These are phyloP conservation scores for Melanogaster broomeanus DNA, from an alignment of 768 basidiomycete genomes.

Conservation along the genomic window DNA sequence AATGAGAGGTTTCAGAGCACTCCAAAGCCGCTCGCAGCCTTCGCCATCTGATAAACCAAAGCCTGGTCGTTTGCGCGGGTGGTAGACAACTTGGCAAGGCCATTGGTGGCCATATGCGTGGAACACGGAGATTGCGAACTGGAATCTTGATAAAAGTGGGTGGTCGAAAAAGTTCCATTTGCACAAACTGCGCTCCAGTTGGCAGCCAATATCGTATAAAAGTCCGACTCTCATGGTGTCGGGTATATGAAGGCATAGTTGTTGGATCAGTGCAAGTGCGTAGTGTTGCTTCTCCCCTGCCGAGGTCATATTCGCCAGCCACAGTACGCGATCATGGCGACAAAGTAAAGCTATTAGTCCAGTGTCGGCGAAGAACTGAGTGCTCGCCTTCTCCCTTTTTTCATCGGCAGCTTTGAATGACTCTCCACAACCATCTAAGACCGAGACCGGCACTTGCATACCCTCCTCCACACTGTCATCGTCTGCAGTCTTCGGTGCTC, in stretches of 20 bases:
- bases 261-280: no score
- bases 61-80: conserved; percentile 32
- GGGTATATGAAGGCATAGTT: conserved; percentile 2
- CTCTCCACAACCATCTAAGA: conserved; percentile 36
- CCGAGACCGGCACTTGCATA: conserved; percentile 28
- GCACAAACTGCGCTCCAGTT: conserved; percentile 5
- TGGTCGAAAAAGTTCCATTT: conserved; percentile 4
- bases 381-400: no score
- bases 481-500: not conserved
- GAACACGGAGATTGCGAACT: conserved; percentile 31
- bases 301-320: no score
- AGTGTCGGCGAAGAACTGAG: no score
- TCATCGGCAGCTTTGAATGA: no score
- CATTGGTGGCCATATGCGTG: conserved; percentile 37
- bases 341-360: no score
- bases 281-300: no score
- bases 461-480: conserved; percentile 16
- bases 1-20: conserved; percentile 20
- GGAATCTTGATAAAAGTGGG: conserved; percentile 7
- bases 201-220: conserved; percentile 6
- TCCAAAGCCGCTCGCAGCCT: conserved; percentile 38
- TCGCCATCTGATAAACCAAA: no score
- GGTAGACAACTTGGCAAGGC: conserved; percentile 35
- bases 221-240: conserved; percentile 2
- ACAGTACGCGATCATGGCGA: no score